Base-by-base conservation (phyloP, 108 stramenopile genomes). In the Skeletonema costatum region DNA sequence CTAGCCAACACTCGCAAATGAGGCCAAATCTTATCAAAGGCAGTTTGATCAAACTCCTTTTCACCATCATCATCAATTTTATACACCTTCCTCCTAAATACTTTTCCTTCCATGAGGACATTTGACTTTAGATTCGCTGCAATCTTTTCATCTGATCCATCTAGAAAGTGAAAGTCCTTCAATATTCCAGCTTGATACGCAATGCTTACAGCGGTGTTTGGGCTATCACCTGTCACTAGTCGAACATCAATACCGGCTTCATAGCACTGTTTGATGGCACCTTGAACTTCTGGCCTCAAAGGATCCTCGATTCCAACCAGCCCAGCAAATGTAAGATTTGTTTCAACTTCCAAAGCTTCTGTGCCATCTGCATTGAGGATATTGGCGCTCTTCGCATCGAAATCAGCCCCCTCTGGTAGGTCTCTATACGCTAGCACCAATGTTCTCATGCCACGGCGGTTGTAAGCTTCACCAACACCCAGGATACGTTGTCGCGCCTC, bases 231-330 rank as follows among this genome's bases (percentile, higher is more conserved):
- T 2, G 99, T 99, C 46, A 97, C 97, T 87, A 99, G 91, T 29
- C 99, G 94, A n/a, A 99, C 99, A 77, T 97, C 95, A 82, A 97
- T 96, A 35, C 97, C 97, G 5, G 94, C 94, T 32, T 72, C 48
- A 70, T 94, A 92, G 83, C 95, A 96, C 42, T 83, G 89, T 63
- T 82, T 80, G 74, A 98, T 94, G 13, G 99, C 97, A 41, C 77
- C 87, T 46, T 88, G 93, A 32, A 99, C 99, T 62, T 98, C 98
- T 5, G 78, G 68, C 36, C 98, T 89, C 58, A 99, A 80, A 3
- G 99, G 99, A 82, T 99, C 99, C 74, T 97, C 97, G 76, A 99
- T 99, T 42, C 98, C 99, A 21, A 98, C 97, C 68, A 98, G 64
- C 10, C 85, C 90, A 39, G 92, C 87, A 58, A 93, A 84, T 30